Evolutionary conservation across 331 rosid genomes (phyloP).

Genomic region (Ulmus americana): DNA sequence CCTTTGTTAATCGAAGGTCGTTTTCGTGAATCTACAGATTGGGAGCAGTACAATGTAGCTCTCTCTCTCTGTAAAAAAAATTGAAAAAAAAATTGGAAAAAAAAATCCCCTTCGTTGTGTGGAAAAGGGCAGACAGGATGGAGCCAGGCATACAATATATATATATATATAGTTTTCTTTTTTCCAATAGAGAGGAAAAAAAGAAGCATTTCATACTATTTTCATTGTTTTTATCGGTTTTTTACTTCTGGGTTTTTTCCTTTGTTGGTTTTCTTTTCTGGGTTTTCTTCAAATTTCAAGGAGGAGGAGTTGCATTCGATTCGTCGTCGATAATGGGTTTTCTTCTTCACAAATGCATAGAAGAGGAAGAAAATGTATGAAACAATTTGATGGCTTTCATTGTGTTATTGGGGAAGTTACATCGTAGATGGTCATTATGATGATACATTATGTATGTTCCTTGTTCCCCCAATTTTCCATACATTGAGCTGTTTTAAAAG

Average conservation of each 20-base stretch:
- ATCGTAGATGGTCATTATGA: constrained; percentile 15
- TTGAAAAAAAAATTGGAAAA: constrained; percentile 2
- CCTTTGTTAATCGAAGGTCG: constrained; percentile 51
- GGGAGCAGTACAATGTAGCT: constrained; percentile 53
- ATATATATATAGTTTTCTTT: constrained; percentile 15
- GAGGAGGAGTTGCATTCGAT: constrained; percentile 32
- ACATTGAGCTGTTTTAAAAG: constrained; percentile 18
- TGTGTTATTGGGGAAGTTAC: constrained; percentile 20
- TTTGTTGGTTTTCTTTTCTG: not conserved
- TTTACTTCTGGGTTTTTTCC: not conserved
- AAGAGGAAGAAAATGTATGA: constrained; percentile 26
- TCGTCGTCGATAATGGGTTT: constrained; percentile 45
- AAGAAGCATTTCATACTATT: constrained; percentile 28
- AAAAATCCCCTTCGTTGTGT: constrained; percentile 36
- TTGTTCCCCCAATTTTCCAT: constrained; percentile 31
- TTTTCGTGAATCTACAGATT: constrained; percentile 44
- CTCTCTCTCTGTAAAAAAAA: constrained; percentile 30
- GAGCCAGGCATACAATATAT: constrained; percentile 78
- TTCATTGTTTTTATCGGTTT: constrained; percentile 10
- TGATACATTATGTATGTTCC: constrained; percentile 27
- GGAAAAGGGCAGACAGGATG: constrained; percentile 92
- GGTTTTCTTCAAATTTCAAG: constrained; percentile 33
- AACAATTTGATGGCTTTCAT: constrained; percentile 37
- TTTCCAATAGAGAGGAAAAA: not conserved
- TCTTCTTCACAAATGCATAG: constrained; percentile 28